A percentile compares a stretch with the other conserved stretches of the same genome.
These are phyloP conservation scores for Phialophora verrucosa DNA, from an alignment of 2,329 filamentous ascomycete genomes.

Conservation along the genomic window DNA sequence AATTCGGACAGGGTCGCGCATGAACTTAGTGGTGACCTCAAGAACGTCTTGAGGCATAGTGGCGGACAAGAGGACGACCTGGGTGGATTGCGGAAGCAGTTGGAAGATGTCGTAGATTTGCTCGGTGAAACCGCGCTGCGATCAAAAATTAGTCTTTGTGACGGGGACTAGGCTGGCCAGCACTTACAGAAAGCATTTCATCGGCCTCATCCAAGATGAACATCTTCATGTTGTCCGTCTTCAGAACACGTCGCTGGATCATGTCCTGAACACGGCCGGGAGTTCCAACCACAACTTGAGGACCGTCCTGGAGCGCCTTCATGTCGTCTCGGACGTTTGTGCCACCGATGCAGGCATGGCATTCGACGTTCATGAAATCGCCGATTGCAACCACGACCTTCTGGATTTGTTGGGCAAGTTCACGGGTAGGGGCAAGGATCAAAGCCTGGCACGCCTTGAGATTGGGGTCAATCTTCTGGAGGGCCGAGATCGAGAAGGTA, in stretches of 20 bases:
- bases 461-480: constrained; percentile 96
- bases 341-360: constrained; percentile 98
- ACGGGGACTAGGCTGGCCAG: constrained; percentile 36
- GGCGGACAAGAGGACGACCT: constrained; percentile 96
- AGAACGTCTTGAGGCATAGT: constrained; percentile 99
- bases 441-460: constrained; percentile 97
- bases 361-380: constrained; percentile 99
- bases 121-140: constrained; percentile 94
- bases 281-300: constrained; percentile 96
- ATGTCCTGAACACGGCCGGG: constrained; percentile 99
- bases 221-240: constrained; percentile 99
- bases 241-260: constrained; percentile 97
- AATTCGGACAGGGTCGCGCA: constrained; percentile 98
- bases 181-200: constrained; percentile 90
- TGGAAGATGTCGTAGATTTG: constrained; percentile 99
- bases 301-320: constrained; percentile 94
- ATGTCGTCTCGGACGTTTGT: constrained; percentile 98
- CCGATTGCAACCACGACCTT: constrained; percentile 98
- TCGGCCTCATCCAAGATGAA: constrained; percentile 99
- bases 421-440: constrained; percentile 96
- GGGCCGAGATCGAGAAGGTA: constrained; percentile 98
- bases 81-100: constrained; percentile 94
- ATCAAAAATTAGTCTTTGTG: constrained; percentile 33
- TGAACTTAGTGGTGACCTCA: constrained; percentile 99
- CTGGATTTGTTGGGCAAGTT: constrained; percentile 98